These are phyloP conservation scores for Nigrospora oryzae DNA, from an alignment of 2,329 filamentous ascomycete genomes.

Conservation along the genomic window DNA sequence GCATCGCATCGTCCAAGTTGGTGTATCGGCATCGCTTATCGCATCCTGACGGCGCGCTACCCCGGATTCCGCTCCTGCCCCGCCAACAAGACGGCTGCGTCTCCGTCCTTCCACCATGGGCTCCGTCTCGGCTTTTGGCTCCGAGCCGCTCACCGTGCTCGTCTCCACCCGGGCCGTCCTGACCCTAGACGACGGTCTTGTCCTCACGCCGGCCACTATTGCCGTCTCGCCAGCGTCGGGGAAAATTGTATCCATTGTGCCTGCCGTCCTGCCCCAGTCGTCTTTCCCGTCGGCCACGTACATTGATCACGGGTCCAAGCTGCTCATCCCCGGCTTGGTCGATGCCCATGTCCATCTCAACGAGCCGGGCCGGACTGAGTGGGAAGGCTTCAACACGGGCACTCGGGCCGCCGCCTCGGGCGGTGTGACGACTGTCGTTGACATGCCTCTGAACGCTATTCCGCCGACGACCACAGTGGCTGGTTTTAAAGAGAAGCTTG, in stretches of 20 bases:
- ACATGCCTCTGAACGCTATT: constrained; percentile 97
- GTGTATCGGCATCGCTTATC: background rate
- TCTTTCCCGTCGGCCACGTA: constrained; percentile 71
- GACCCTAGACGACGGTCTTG: constrained; percentile 53
- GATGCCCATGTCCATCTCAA: constrained; percentile 98
- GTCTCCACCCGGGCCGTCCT: constrained; percentile 79
- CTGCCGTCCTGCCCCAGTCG: constrained; percentile 63
- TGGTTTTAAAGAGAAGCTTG: constrained; percentile 76
- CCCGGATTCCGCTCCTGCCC: background rate
- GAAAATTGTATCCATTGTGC: constrained; percentile 72
- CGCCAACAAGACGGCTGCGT: no score
- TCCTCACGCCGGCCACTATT: constrained; percentile 75
- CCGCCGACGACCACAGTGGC: constrained; percentile 87
- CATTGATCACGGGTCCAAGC: constrained; percentile 73
- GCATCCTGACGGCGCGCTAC: background rate
- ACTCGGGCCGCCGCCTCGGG: constrained; percentile 90
- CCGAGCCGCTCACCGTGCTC: constrained; percentile 56
- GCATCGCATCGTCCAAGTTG: no score
- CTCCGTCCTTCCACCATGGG: background rate
- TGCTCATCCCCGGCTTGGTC: constrained; percentile 84
- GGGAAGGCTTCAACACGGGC: constrained; percentile 96
- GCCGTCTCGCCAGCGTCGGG: constrained; percentile 69
- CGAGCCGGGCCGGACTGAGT: constrained; percentile 92
- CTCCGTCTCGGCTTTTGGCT: background rate
- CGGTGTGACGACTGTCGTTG: constrained; percentile 91